These are phyloP conservation scores for Lachancea fermentati DNA, from an alignment of 805 yeast genomes.

Conservation along the genomic window DNA sequence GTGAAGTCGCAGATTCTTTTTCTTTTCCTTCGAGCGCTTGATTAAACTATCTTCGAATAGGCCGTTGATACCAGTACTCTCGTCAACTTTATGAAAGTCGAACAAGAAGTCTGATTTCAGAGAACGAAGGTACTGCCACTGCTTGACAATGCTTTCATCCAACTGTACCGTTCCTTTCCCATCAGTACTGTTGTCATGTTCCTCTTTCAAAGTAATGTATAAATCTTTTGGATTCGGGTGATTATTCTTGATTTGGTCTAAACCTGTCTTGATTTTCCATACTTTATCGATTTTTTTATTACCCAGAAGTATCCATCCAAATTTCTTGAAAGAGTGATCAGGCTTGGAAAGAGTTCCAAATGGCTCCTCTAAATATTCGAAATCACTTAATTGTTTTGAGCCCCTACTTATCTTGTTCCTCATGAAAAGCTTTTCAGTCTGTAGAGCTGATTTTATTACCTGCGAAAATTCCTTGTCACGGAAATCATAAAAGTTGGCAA, in stretches of 20 bases:
- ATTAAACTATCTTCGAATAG: constrained; percentile 30
- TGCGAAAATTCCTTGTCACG: constrained; percentile 22
- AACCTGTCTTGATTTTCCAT: constrained; percentile 39
- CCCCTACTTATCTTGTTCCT: constrained; percentile 18
- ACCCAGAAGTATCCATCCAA: constrained; percentile 30
- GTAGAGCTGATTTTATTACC: constrained; percentile 11
- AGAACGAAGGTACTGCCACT: constrained; percentile 42
- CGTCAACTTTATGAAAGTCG: constrained; percentile 34
- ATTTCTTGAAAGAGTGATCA: constrained; percentile 21
- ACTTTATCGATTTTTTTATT: constrained; percentile 27
- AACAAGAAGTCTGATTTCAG: constrained; percentile 35
- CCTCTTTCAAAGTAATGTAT: constrained; percentile 14
- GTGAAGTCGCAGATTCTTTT: not conserved
- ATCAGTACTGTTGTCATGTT: constrained; percentile 8
- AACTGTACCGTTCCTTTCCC: constrained; percentile 2
- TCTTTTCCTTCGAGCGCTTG: constrained; percentile 11
- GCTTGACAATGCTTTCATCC: constrained; percentile 22
- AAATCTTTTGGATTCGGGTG: constrained; percentile 20
- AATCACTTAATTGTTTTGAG: constrained; percentile 21
- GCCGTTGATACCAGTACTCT: constrained; percentile 35
- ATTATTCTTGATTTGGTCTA: constrained; percentile 26
- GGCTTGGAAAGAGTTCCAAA: not conserved
- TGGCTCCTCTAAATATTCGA: constrained; percentile 7
- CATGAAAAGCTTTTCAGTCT: constrained; percentile 15
- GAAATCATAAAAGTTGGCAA: constrained; percentile 18